Conservation (phyloP, 371 early-diverging fungal genomes). For the Polyrhizophydium stewartii region DNA sequence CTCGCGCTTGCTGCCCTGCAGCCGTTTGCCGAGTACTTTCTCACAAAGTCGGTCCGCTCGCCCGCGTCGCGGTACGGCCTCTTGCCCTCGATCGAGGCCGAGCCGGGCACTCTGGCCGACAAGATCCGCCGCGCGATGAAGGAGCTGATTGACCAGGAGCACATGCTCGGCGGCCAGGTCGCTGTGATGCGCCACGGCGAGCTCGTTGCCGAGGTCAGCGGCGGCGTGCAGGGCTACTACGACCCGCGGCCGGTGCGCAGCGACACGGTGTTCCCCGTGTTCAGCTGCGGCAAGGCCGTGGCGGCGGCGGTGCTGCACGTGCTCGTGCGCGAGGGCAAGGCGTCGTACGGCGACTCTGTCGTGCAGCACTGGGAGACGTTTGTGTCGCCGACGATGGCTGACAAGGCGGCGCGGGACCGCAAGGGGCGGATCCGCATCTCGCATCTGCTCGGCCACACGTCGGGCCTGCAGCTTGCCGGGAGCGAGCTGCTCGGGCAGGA, state of each 20-base stretch:
- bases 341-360: conserved; percentile 11
- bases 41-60: background rate
- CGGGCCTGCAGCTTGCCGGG: conserved; percentile 20
- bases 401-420: background rate
- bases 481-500: conserved; percentile 1
- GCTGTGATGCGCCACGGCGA: conserved; percentile 10
- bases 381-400: background rate
- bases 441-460: conserved; percentile 16
- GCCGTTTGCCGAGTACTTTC: background rate
- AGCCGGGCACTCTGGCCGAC: background rate
- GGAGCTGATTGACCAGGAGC: conserved; percentile 7
- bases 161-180: conserved; percentile 21
- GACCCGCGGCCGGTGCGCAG: conserved; percentile 10
- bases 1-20: background rate
- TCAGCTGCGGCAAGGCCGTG: conserved; percentile 21
- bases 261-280: conserved; percentile 25
- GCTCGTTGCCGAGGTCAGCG: conserved; percentile 10
- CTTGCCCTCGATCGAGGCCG: background rate
- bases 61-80: background rate
- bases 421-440: conserved; percentile 13
- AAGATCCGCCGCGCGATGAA: background rate
- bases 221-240: conserved; percentile 17
- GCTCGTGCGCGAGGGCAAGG: conserved; percentile 7
- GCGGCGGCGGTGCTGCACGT: conserved; percentile 12
- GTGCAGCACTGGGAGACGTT: conserved; percentile 19